A percentile compares a stretch with the other conserved stretches of the same genome.
phyloP scores from a whole-genome alignment of 768 basidiomycete genomes.

The Clathrus columnatus region DNA sequence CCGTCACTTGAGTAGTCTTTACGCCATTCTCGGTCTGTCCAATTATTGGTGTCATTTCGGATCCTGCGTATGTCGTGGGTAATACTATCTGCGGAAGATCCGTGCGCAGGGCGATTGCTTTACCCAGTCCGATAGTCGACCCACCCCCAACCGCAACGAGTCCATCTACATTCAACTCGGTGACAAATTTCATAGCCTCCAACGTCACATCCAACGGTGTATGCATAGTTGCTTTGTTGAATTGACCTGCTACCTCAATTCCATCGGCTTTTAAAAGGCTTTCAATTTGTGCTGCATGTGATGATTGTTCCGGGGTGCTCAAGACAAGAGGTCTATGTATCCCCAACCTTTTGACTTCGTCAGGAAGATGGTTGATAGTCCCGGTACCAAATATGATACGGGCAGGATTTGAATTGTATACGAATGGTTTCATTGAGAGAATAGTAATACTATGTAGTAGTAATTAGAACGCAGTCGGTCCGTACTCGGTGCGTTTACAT shows the following conservation, averaged over 20 bases:
- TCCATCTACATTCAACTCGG: constrained; percentile 26
- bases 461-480: too few species aligned
- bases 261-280: constrained; percentile 13
- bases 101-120: constrained; percentile 32
- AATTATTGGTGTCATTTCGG: constrained; percentile 33
- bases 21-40: constrained; percentile 32
- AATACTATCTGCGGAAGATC: constrained; percentile 32
- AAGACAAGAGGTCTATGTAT: constrained; percentile 28
- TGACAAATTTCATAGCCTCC: constrained; percentile 23
- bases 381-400: constrained; percentile 32
- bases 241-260: constrained; percentile 24
- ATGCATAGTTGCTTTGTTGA: constrained; percentile 33
- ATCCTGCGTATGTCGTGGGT: constrained; percentile 33
- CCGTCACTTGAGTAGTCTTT: constrained; percentile 31
- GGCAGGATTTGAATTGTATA: constrained; percentile 29
- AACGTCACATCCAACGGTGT: constrained; percentile 30
- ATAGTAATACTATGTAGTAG: too few species aligned
- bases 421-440: constrained; percentile 26
- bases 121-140: constrained; percentile 30
- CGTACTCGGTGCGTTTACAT: too few species aligned
- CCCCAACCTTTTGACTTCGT: constrained; percentile 24
- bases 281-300: constrained; percentile 21
- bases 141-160: constrained; percentile 32
- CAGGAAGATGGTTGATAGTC: constrained; percentile 23
- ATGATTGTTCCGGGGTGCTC: constrained; percentile 25